Evolutionary conservation across 176 grass and related monocot species (phyloP).

Genomic region (Eremochloa ophiuroides): DNA sequence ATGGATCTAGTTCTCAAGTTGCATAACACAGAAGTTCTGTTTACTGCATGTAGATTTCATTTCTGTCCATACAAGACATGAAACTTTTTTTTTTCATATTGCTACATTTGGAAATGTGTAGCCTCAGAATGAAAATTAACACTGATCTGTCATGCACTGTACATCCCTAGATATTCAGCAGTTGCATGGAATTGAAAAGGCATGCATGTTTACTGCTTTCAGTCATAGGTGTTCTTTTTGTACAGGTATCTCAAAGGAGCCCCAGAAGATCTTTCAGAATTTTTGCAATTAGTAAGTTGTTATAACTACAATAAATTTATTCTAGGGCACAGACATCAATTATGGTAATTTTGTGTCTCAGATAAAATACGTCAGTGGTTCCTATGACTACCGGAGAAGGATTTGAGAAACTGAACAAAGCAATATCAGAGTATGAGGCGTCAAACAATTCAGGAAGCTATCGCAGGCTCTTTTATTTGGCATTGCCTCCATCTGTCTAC

Average conservation of each 20-base stretch:
- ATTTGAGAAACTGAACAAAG: slow-evolving; percentile 78
- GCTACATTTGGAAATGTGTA: neutral
- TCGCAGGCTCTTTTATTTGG: slow-evolving; percentile 98
- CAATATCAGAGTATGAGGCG: slow-evolving; percentile 70
- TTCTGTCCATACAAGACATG: slow-evolving; percentile 8
- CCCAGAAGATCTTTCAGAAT: slow-evolving; percentile 66
- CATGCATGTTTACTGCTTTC: neutral
- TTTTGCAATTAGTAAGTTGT: slow-evolving; percentile 79
- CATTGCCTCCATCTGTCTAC: slow-evolving; percentile 98
- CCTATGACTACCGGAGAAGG: slow-evolving; percentile 82
- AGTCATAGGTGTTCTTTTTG: slow-evolving; percentile 5
- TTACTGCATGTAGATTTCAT: neutral
- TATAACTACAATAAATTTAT: slow-evolving; percentile 23
- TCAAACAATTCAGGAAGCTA: slow-evolving; percentile 68
- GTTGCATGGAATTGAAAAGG: neutral
- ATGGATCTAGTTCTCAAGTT: slow-evolving; percentile 4
- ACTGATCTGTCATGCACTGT: slow-evolving; percentile 12
- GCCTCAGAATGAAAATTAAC: slow-evolving; percentile 1
- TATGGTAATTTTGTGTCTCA: slow-evolving; percentile 33
- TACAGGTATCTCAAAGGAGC: slow-evolving; percentile 79
- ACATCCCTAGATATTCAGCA: slow-evolving; percentile 18
- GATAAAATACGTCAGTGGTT: slow-evolving; percentile 99
- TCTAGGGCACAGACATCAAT: neutral
- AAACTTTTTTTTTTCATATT: neutral
- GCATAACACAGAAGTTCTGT: neutral